Percentiles rank a stretch among this genome's conserved stretches.
phyloP scores from a whole-genome alignment of 805 yeast genomes.

The Myxozyma nipponensis region DNA sequence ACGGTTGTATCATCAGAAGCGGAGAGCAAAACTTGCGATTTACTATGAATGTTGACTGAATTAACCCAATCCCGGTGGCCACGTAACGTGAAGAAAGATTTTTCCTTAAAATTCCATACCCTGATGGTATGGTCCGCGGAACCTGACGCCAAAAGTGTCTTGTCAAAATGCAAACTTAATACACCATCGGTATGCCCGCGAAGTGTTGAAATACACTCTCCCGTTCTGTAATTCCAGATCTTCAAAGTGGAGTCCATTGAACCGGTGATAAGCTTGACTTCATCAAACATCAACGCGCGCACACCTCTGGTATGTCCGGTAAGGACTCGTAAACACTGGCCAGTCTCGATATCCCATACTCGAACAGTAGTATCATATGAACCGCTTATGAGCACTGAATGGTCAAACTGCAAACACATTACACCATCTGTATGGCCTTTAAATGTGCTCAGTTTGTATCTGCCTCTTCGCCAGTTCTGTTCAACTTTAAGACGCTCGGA shows the following conservation, averaged over 20 bases:
- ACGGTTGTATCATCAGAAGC: conserved; percentile 91
- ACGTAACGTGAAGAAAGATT: conserved; percentile 86
- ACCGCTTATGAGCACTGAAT: conserved; percentile 79
- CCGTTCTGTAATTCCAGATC: conserved; percentile 94
- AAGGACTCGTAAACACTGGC: conserved; percentile 70
- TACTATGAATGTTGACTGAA: conserved; percentile 78
- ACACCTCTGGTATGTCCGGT: conserved; percentile 89
- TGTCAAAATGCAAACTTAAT: conserved; percentile 74
- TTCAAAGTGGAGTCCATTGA: conserved; percentile 87
- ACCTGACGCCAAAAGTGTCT: conserved; percentile 84
- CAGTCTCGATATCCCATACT: conserved; percentile 87
- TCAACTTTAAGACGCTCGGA: conserved; percentile 88
- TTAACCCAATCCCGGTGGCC: conserved; percentile 95
- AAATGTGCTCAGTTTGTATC: conserved; percentile 58
- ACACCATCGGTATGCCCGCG: conserved; percentile 89
- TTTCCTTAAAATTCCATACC: conserved; percentile 93
- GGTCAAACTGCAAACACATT: conserved; percentile 80
- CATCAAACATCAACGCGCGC: conserved; percentile 78
- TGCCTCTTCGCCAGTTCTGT: conserved; percentile 89
- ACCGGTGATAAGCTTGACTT: conserved; percentile 84
- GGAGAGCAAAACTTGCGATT: conserved; percentile 73
- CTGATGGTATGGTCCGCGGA: conserved; percentile 89
- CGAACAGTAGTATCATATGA: conserved; percentile 86
- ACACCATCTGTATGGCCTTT: conserved; percentile 84
- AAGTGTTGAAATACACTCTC: conserved; percentile 89